These are phyloP conservation scores for Anethum foeniculum DNA, from an alignment of 140 eudicot species.

Conservation along the genomic window DNA sequence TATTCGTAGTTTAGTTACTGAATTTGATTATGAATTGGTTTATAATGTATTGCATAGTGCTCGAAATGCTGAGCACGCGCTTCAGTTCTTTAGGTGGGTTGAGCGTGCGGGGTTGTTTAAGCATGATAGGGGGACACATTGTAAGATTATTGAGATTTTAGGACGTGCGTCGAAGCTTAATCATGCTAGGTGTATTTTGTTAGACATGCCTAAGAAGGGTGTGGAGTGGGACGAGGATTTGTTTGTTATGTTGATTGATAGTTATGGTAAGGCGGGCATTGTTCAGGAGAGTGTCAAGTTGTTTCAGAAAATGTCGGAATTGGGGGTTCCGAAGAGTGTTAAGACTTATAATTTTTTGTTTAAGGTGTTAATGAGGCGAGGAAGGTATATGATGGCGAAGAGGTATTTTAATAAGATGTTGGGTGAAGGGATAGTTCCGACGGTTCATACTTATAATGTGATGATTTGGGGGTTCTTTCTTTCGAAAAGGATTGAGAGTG, in stretches of 20 bases:
- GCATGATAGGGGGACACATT: constrained; percentile 55
- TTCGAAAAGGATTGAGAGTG: constrained; percentile 50
- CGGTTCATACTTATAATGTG: constrained; percentile 56
- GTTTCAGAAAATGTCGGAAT: constrained; percentile 67
- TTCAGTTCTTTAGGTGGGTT: constrained; percentile 89
- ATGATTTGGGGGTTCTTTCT: constrained; percentile 87
- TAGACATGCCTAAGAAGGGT: constrained; percentile 87
- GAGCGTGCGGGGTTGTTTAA: constrained; percentile 52
- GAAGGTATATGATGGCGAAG: constrained; percentile 89
- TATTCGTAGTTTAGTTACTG: constrained; percentile 59
- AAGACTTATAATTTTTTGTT: constrained; percentile 64
- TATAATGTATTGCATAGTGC: constrained; percentile 61
- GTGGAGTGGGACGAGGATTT: constrained; percentile 81
- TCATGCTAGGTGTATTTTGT: constrained; percentile 76
- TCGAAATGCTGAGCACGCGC: constrained; percentile 65
- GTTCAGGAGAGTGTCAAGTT: constrained; percentile 87
- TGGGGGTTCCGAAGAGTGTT: constrained; percentile 56
- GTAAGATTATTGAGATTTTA: constrained; percentile 65
- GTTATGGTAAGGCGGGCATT: constrained; percentile 72
- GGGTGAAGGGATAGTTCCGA: constrained; percentile 62
- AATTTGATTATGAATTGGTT: constrained; percentile 63
- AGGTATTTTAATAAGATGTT: constrained; percentile 77
- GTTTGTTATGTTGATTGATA: constrained; percentile 66
- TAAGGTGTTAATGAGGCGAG: constrained; percentile 70
- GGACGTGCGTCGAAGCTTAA: constrained; percentile 80